Evolutionary conservation across 192 early-diverging fungal genomes (phyloP).

Genomic region (Chytriomyces sp.): DNA sequence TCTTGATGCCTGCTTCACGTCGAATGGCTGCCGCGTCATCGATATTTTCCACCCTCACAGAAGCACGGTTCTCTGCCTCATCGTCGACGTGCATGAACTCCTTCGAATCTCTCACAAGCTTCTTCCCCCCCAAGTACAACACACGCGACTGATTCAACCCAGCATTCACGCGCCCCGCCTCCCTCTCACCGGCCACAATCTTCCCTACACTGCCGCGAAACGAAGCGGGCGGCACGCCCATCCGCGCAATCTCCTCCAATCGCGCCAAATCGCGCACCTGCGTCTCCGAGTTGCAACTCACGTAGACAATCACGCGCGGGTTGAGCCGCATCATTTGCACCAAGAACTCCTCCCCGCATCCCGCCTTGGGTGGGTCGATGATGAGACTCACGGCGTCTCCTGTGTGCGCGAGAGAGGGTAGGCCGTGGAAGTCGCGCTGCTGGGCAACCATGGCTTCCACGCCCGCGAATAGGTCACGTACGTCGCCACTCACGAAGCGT

Average conservation of each 20-base stretch:
- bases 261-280: constrained; percentile 62
- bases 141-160: background rate
- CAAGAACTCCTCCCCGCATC: constrained; percentile 65
- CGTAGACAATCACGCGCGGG: constrained; percentile 70
- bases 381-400: constrained; percentile 61
- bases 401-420: background rate
- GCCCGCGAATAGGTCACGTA: constrained; percentile 59
- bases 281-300: constrained; percentile 67
- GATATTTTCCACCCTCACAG: background rate
- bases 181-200: background rate
- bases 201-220: background rate
- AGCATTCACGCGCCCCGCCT: background rate
- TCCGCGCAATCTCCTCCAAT: constrained; percentile 27
- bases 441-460: constrained; percentile 9
- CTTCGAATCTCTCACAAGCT: constrained; percentile 4
- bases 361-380: constrained; percentile 73
- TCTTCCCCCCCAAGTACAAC: constrained; percentile 30
- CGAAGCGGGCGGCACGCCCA: constrained; percentile 21
- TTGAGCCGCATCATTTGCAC: constrained; percentile 67
- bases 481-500: constrained; percentile 63
- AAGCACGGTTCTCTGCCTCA: too few species aligned
- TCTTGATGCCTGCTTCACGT: background rate
- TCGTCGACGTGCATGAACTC: background rate
- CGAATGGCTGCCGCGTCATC: background rate
- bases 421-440: background rate